phyloP scores from a whole-genome alignment of 2,329 filamentous ascomycete species.

The Graphilbum ipis-grandicollis region DNA sequence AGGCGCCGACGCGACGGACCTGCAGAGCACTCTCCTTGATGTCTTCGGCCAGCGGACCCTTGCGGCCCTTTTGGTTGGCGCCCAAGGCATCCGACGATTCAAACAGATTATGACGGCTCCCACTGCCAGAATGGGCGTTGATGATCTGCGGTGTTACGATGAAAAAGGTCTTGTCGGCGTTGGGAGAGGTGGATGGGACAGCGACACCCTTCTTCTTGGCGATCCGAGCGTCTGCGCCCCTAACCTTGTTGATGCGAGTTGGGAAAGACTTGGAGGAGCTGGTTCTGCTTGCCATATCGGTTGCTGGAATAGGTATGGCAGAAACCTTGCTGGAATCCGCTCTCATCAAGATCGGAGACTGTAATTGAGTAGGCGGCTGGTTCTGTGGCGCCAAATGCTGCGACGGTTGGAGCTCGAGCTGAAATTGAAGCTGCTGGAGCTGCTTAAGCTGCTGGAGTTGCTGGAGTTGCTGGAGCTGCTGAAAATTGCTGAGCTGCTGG shows the following conservation, averaged over 20 bases:
- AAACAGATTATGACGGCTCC: constrained; percentile 27
- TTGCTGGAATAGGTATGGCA: background rate
- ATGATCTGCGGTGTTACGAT: constrained; percentile 37
- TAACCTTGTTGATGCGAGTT: constrained; percentile 23
- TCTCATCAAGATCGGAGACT: too few relatives aligned
- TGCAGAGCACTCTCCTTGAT: constrained; percentile 36
- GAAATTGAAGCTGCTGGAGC: constrained; percentile 1
- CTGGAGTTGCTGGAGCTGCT: constrained; percentile 3
- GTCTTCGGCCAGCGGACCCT: constrained; percentile 35
- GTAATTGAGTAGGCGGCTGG: too few relatives aligned
- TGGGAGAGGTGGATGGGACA: background rate
- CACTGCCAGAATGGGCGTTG: constrained; percentile 25
- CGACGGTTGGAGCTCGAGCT: background rate
- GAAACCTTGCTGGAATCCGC: too few relatives aligned
- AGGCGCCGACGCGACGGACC: constrained; percentile 35
- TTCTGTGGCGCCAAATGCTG: too few relatives aligned
- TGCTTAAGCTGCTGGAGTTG: background rate
- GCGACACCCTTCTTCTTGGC: constrained; percentile 23
- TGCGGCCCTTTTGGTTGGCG: constrained; percentile 35
- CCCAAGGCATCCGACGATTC: constrained; percentile 37
- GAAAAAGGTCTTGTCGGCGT: constrained; percentile 20
- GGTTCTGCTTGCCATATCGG: constrained; percentile 1
- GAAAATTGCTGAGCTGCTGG: constrained; percentile 8
- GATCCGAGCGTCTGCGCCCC: constrained; percentile 19
- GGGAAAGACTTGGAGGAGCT: background rate